Conservation (phyloP, 164 flowering plant genomes). For the Liquidambar formosana region DNA sequence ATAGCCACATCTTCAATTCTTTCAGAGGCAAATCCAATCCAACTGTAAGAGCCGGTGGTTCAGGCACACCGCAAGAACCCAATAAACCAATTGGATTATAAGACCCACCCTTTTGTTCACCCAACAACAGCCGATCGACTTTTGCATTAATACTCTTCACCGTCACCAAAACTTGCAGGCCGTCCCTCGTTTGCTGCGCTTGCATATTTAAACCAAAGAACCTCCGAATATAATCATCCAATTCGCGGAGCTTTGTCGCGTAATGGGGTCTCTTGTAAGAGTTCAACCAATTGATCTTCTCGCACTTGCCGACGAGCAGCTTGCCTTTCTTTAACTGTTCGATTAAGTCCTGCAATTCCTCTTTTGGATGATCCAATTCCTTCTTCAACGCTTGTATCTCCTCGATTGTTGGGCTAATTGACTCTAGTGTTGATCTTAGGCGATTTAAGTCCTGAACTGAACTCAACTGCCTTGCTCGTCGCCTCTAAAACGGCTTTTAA, state of each 20-base stretch:
- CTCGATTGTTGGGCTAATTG: conserved; percentile 13
- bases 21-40: conserved; percentile 37
- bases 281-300: conserved; percentile 9
- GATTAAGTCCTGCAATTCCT: not conserved
- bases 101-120: too few species aligned
- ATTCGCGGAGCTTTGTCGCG: conserved; percentile 14
- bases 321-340: conserved; percentile 11
- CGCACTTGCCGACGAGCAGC: conserved; percentile 21
- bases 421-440: conserved; percentile 11
- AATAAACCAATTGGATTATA: not conserved
- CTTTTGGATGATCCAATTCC: conserved; percentile 2
- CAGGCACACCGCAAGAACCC: conserved; percentile 20
- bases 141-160: not conserved
- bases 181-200: not conserved
- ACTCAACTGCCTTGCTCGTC: not conserved
- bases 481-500: conserved; percentile 6
- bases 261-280: not conserved
- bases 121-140: not conserved
- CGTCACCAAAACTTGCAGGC: not conserved
- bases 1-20: conserved; percentile 34
- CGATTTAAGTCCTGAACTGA: conserved; percentile 10
- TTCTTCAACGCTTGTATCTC: conserved; percentile 7
- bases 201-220: conserved; percentile 18
- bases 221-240: conserved; percentile 16
- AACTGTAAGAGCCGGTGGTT: conserved; percentile 10